phyloP scores from a whole-genome alignment of 2,329 filamentous ascomycete species.

The Verticillium zaregamsianum region DNA sequence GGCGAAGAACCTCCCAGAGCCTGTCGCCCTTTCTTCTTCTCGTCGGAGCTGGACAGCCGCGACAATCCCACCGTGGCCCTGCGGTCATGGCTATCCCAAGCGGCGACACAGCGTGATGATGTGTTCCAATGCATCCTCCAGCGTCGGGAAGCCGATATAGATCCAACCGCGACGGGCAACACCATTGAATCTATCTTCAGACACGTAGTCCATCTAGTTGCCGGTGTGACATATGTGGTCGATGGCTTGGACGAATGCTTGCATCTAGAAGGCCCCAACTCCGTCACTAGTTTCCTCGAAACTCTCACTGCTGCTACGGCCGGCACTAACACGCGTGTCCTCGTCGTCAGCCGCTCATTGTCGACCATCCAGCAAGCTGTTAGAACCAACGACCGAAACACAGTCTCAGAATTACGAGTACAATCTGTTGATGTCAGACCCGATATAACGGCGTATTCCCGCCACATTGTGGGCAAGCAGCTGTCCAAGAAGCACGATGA shows the following conservation, averaged over 20 bases:
- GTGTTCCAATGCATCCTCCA: constrained; percentile 11
- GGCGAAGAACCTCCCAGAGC: rapidly evolving
- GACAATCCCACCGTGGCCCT: constrained; percentile 19
- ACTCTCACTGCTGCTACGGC: constrained; percentile 4
- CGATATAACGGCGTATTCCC: constrained; percentile 18
- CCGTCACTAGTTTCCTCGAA: constrained; percentile 13
- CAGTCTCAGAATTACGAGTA: constrained; percentile 14
- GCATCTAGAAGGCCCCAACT: background rate
- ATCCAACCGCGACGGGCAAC: constrained; percentile 9
- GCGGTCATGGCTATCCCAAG: constrained; percentile 24
- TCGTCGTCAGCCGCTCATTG: constrained; percentile 22
- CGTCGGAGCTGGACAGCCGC: constrained; percentile 18
- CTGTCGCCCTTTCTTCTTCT: constrained; percentile 26
- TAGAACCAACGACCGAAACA: background rate
- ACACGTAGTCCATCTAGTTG: constrained; percentile 7
- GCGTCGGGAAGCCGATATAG: background rate
- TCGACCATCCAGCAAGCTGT: constrained; percentile 17
- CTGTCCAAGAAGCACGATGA: constrained; percentile 19
- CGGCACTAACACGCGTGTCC: constrained; percentile 11
- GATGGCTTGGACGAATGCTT: constrained; percentile 32
- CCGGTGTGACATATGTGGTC: constrained; percentile 17
- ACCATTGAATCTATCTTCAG: constrained; percentile 16
- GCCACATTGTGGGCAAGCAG: constrained; percentile 21
- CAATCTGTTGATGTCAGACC: constrained; percentile 13
- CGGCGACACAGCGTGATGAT: constrained; percentile 3